Evolutionary conservation across 352 stramenopile genomes (phyloP).

Genomic region (Phytophthora niederhauseri): DNA sequence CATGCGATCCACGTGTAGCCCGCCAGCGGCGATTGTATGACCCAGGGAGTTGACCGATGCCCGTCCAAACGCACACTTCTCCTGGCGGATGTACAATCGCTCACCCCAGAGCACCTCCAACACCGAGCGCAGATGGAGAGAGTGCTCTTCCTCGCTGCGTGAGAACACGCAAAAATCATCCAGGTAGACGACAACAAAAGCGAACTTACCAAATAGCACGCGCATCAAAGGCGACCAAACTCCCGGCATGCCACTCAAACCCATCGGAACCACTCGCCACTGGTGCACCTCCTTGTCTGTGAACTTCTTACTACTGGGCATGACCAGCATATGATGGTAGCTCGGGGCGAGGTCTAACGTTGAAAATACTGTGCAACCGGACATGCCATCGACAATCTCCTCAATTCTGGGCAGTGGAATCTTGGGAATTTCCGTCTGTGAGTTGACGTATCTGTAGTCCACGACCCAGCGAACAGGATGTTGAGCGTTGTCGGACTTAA

Average conservation of each 20-base stretch:
- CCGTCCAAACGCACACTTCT: constrained; percentile 36
- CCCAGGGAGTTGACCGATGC: constrained; percentile 28
- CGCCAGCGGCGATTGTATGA: constrained; percentile 28
- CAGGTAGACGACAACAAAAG: neutral
- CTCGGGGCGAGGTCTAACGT: neutral
- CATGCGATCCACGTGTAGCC: constrained; percentile 23
- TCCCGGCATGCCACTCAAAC: neutral
- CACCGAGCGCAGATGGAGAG: neutral
- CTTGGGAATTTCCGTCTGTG: neutral
- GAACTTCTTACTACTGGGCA: neutral
- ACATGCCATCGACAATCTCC: neutral
- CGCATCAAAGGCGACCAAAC: neutral
- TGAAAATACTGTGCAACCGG: neutral
- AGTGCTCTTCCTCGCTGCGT: neutral
- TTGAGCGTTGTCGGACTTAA: neutral
- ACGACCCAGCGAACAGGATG: neutral
- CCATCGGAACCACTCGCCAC: neutral
- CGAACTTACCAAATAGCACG: neutral
- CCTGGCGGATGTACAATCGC: constrained; percentile 19
- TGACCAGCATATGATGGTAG: neutral
- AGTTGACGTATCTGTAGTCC: neutral
- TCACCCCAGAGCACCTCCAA: constrained; percentile 34
- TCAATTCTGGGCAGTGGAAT: neutral
- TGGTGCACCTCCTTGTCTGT: neutral
- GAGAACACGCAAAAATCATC: neutral